These are phyloP conservation scores for Corynascus novoguineensis DNA, from an alignment of 495 filamentous ascomycete genomes.

Conservation along the genomic window DNA sequence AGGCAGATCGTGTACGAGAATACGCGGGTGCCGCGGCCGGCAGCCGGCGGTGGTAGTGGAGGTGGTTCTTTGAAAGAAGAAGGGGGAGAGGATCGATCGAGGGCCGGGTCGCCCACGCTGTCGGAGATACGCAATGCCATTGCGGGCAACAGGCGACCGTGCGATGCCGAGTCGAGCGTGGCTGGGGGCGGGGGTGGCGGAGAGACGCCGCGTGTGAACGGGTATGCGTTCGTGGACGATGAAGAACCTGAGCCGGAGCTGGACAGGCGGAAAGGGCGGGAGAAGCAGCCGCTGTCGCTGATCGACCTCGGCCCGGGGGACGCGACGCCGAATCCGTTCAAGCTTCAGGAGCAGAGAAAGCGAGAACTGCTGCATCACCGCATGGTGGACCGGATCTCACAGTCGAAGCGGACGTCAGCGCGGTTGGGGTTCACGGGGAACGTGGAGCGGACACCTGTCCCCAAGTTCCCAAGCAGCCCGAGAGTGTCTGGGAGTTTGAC, in stretches of 20 bases:
- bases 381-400: slow-evolving; percentile 82
- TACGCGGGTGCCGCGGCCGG: slow-evolving; percentile 60
- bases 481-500: slow-evolving; percentile 54
- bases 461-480: slow-evolving; percentile 73
- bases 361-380: slow-evolving; percentile 81
- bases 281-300: slow-evolving; percentile 14
- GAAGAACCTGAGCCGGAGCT: slow-evolving; percentile 47
- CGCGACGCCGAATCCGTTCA: slow-evolving; percentile 71
- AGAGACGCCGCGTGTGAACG: slow-evolving; percentile 84
- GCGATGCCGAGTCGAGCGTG: slow-evolving; percentile 61
- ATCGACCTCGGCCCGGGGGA: slow-evolving; percentile 56
- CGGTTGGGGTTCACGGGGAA: slow-evolving; percentile 49
- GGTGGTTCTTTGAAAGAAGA: not conserved
- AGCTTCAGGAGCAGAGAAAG: slow-evolving; percentile 66
- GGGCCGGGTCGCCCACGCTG: slow-evolving; percentile 73
- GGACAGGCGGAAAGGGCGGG: slow-evolving; percentile 14
- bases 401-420: slow-evolving; percentile 56
- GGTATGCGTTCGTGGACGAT: slow-evolving; percentile 92
- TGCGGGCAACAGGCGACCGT: slow-evolving; percentile 60
- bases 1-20: slow-evolving; percentile 78
- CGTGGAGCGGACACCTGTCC: slow-evolving; percentile 56
- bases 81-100: slow-evolving; percentile 19
- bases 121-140: slow-evolving; percentile 84
- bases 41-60: slow-evolving; percentile 21
- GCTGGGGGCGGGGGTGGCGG: slow-evolving; percentile 52